These are phyloP conservation scores for Collybia sp. DNA, from an alignment of 768 basidiomycete genomes.

Conservation along the genomic window DNA sequence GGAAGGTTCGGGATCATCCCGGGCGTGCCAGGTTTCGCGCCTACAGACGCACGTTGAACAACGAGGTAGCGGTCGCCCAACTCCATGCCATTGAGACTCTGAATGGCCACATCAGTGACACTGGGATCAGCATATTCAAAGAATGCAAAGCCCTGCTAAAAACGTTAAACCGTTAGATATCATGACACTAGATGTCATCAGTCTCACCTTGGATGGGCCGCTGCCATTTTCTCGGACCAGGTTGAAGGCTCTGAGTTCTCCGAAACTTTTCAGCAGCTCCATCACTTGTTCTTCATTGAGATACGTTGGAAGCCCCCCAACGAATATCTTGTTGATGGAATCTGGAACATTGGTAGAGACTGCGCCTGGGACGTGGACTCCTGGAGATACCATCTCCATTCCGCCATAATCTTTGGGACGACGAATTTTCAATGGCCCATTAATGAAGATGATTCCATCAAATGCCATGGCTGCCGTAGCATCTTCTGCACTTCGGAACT, in stretches of 20 bases:
- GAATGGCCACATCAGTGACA: constrained; percentile 94
- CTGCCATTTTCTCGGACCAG: constrained; percentile 92
- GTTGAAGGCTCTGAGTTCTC: constrained; percentile 97
- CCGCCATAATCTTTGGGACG: constrained; percentile 97
- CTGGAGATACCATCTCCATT: constrained; percentile 54
- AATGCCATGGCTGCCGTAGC: constrained; percentile 96
- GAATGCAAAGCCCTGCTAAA: constrained; percentile 90
- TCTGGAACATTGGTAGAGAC: constrained; percentile 97
- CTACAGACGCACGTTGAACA: constrained; percentile 94
- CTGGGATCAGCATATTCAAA: constrained; percentile 91
- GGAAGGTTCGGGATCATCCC: constrained; percentile 68
- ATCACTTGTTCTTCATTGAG: constrained; percentile 98
- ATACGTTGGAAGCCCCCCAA: constrained; percentile 93
- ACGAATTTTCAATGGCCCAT: constrained; percentile 93
- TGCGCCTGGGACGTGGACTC: constrained; percentile 86
- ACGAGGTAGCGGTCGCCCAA: constrained; percentile 93
- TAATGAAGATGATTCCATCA: constrained; percentile 95
- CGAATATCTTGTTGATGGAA: constrained; percentile 96
- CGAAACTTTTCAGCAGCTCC: constrained; percentile 95
- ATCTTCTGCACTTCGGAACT: constrained; percentile 98
- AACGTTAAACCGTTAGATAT: not conserved
- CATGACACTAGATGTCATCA: not conserved
- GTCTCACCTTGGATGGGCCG: constrained; percentile 75
- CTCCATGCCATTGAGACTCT: constrained; percentile 96
- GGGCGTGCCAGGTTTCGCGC: constrained; percentile 70